A percentile compares a stretch with the other conserved stretches of the same genome.
phyloP scores from a whole-genome alignment of 2,329 filamentous ascomycete genomes.

The Sclerotinia minor region DNA sequence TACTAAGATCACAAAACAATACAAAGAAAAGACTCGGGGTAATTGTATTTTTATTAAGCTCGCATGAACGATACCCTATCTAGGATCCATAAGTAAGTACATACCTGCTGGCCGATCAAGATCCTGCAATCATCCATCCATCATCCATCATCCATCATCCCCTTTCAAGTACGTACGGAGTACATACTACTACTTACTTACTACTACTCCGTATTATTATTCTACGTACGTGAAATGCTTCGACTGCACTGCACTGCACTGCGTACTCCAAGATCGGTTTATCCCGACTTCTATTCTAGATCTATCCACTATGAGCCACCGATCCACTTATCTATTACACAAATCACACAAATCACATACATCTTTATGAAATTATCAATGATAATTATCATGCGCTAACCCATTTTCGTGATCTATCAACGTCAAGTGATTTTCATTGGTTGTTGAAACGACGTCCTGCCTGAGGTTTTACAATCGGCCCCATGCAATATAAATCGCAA shows the following conservation, averaged over 20 bases:
- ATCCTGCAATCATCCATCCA: neutral
- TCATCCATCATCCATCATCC: too few species aligned
- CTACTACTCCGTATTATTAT: too few species aligned
- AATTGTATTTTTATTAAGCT: too few species aligned
- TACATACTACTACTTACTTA: too few species aligned
- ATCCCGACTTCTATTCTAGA: neutral
- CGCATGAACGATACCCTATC: neutral
- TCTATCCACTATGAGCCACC: neutral
- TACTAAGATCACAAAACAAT: too few species aligned
- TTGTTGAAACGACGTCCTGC: neutral
- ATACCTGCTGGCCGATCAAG: neutral
- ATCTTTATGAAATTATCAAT: neutral
- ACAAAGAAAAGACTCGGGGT: neutral
- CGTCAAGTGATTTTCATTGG: conserved; percentile 21
- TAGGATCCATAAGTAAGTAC: neutral
- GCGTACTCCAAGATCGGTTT: neutral
- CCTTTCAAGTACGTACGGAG: too few species aligned
- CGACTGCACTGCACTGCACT: too few species aligned
- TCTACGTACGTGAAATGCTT: too few species aligned
- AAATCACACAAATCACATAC: neutral
- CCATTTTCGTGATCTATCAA: neutral
- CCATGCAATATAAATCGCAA: conserved; percentile 26
- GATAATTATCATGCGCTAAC: neutral
- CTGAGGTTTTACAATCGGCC: neutral
- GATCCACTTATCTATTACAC: neutral